These are phyloP conservation scores for Pugionium dolabratum DNA, from an alignment of 345 rosid genomes.

Conservation along the genomic window DNA sequence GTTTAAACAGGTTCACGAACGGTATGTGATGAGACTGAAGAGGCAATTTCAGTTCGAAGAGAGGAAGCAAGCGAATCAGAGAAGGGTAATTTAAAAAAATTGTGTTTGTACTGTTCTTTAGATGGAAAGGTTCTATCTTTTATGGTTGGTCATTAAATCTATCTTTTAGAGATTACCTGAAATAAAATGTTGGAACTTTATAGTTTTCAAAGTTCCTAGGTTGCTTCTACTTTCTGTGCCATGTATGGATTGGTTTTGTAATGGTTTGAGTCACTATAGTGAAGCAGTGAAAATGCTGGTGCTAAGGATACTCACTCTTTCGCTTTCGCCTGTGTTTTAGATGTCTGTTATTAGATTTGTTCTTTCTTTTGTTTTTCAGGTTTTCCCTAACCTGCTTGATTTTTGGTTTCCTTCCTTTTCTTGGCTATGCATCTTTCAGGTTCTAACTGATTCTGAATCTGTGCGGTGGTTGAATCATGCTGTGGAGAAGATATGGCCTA, in stretches of 20 bases:
- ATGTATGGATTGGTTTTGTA: too few relatives aligned
- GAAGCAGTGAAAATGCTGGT: background rate
- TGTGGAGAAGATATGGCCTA: constrained; percentile 89
- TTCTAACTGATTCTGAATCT: constrained; percentile 83
- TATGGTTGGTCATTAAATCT: background rate
- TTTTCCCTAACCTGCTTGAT: too few relatives aligned
- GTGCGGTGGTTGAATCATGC: constrained; percentile 93
- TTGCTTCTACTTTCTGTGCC: background rate
- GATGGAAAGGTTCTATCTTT: constrained; percentile 21
- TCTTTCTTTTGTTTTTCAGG: too few relatives aligned
- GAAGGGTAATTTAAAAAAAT: constrained; percentile 51
- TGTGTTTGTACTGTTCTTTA: constrained; percentile 2
- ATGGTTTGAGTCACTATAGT: background rate
- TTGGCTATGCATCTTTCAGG: constrained; percentile 41
- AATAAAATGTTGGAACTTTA: background rate
- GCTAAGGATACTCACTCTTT: background rate
- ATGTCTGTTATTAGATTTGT: too few relatives aligned
- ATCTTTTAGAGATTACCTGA: background rate
- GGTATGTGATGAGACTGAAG: constrained; percentile 61
- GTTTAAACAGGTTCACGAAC: constrained; percentile 68
- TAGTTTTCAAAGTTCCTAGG: background rate
- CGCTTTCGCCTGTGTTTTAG: too few relatives aligned
- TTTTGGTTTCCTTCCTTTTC: background rate
- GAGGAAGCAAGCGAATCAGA: constrained; percentile 66
- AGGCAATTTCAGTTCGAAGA: constrained; percentile 71